phyloP scores from a whole-genome alignment of 345 rosid species.

The Rhodomyrtus tomentosa region DNA sequence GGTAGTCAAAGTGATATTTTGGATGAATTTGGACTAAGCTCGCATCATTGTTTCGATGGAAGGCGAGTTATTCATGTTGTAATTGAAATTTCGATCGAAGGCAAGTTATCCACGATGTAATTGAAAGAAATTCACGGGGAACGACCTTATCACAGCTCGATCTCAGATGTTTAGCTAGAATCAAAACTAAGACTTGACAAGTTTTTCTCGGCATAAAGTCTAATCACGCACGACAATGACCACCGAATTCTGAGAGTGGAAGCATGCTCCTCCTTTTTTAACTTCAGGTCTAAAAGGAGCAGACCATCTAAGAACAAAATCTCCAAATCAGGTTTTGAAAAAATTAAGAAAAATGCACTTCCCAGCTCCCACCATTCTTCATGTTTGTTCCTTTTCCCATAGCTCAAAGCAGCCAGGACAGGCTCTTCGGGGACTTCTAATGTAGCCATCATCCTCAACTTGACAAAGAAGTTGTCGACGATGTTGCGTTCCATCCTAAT shows the following conservation, averaged over 20 bases:
- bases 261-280: background rate
- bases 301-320: background rate
- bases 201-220: background rate
- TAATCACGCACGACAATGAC: background rate
- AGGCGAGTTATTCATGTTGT: background rate
- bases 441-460: slow-evolving; percentile 19
- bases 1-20: background rate
- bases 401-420: background rate
- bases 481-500: slow-evolving; percentile 64
- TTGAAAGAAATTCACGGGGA: background rate
- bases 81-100: background rate
- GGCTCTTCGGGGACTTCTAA: background rate
- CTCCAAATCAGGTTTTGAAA: background rate
- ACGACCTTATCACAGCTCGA: background rate
- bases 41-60: background rate
- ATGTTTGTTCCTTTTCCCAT: background rate
- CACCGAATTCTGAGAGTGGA: background rate
- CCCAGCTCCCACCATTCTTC: background rate
- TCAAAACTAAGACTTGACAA: background rate
- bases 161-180: background rate
- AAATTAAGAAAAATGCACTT: background rate
- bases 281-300: background rate
- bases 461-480: slow-evolving; percentile 23
- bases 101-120: no score
- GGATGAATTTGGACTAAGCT: background rate